Evolutionary conservation across 257 asterid genomes (phyloP).

Genomic region (Solanum verrucosum): DNA sequence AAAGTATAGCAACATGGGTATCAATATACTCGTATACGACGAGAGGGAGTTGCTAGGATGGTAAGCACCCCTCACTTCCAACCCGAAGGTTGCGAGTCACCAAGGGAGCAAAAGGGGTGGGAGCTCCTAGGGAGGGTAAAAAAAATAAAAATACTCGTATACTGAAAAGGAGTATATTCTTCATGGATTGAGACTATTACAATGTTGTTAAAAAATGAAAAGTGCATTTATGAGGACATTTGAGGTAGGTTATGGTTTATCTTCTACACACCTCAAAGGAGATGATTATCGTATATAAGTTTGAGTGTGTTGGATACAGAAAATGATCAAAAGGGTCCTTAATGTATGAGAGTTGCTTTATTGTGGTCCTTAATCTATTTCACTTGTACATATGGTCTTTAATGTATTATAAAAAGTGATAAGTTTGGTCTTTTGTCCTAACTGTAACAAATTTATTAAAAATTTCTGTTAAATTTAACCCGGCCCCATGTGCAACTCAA

Average conservation of each 20-base stretch:
- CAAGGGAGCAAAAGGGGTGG: too few relatives aligned
- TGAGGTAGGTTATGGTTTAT: neutral
- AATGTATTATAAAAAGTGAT: too few relatives aligned
- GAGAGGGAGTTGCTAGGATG: too few relatives aligned
- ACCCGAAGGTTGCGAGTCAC: too few relatives aligned
- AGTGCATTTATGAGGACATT: neutral
- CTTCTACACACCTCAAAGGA: neutral
- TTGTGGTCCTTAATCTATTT: neutral
- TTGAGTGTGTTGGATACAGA: neutral
- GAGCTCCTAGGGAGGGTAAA: too few relatives aligned
- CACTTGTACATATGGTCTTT: neutral
- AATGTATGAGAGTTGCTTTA: too few relatives aligned
- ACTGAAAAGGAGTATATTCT: too few relatives aligned
- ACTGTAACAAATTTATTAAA: too few relatives aligned
- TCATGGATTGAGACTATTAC: neutral
- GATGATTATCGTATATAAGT: neutral
- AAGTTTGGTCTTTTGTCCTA: neutral
- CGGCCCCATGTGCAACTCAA: neutral
- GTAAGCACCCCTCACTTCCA: too few relatives aligned
- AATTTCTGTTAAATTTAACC: neutral
- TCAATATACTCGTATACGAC: too few relatives aligned
- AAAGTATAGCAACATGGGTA: too few relatives aligned
- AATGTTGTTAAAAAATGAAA: neutral
- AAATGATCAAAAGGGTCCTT: neutral
- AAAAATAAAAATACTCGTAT: too few relatives aligned